phyloP scores from a whole-genome alignment of 2,329 filamentous ascomycete genomes.

The Metarhizium rileyi region DNA sequence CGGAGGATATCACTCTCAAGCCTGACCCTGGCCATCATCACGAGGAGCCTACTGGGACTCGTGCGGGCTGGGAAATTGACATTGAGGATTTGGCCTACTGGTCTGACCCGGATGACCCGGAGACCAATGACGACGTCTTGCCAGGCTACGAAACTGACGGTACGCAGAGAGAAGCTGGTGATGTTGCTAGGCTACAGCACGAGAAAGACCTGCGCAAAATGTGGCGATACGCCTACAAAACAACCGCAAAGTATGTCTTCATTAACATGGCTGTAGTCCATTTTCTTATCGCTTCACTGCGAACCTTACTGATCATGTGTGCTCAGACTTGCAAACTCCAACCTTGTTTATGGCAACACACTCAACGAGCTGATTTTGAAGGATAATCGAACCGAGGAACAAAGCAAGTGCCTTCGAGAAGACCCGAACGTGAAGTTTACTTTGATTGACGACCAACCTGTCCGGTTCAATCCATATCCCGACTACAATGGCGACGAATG shows the following conservation, averaged over 20 bases:
- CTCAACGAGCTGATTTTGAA: slow-evolving; percentile 35
- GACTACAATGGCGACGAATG: slow-evolving; percentile 55
- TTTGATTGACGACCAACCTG: slow-evolving; percentile 37
- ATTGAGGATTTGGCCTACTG: slow-evolving; percentile 26
- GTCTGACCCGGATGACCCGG: slow-evolving; percentile 24
- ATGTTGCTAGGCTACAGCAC: slow-evolving; percentile 24
- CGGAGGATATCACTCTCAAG: not conserved
- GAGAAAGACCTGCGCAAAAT: slow-evolving; percentile 34
- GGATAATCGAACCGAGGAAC: slow-evolving; percentile 25
- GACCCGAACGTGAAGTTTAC: slow-evolving; percentile 24
- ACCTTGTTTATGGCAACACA: slow-evolving; percentile 48
- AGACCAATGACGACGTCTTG: slow-evolving; percentile 25
- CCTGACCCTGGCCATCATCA: slow-evolving; percentile 6
- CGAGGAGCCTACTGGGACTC: slow-evolving; percentile 11
- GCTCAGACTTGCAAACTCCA: slow-evolving; percentile 32
- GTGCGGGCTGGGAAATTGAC: slow-evolving; percentile 23
- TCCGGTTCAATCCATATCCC: slow-evolving; percentile 62
- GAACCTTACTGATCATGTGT: not conserved
- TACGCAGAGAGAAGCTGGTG: slow-evolving; percentile 20
- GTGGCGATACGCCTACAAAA: slow-evolving; percentile 30
- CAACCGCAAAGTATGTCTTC: slow-evolving; percentile 26
- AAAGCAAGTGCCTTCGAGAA: slow-evolving; percentile 20
- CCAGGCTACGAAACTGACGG: slow-evolving; percentile 28
- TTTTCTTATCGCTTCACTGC: slow-evolving; percentile 10
- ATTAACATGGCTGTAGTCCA: not conserved